A percentile compares a stretch with the other conserved stretches of the same genome.
Evolutionary conservation across 1,139 yeast species (phyloP).

Genomic region (Pichia sp.): DNA sequence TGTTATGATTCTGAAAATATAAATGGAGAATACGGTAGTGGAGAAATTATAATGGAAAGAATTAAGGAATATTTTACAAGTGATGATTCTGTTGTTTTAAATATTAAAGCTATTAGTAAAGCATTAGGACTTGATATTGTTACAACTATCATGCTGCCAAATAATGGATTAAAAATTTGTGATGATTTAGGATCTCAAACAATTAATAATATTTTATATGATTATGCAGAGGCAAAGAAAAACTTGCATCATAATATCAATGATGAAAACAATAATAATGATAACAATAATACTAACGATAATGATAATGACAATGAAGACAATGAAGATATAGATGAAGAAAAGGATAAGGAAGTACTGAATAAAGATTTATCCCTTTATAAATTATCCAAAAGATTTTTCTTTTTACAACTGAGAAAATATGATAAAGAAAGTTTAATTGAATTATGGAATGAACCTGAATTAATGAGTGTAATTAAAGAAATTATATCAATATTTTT

Average conservation of each 20-base stretch:
- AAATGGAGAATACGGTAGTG: conserved; percentile 1
- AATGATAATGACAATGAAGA: neutral
- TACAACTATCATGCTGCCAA: conserved; percentile 14
- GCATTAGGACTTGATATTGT: conserved; percentile 10
- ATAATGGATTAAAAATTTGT: conserved; percentile 14
- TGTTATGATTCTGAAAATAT: conserved; percentile 1
- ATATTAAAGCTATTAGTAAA: conserved; percentile 34
- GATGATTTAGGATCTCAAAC: conserved; percentile 3
- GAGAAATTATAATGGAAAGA: conserved; percentile 16
- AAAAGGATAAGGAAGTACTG: neutral
- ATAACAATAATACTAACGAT: neutral
- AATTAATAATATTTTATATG: conserved; percentile 7
- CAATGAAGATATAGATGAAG: neutral
- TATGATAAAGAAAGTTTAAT: conserved; percentile 71
- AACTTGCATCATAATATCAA: neutral
- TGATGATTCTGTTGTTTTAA: conserved; percentile 29
- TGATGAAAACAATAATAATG: neutral
- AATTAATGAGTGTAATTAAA: conserved; percentile 61
- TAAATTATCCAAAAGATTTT: conserved; percentile 44
- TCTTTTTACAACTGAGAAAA: conserved; percentile 59
- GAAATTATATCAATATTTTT: conserved; percentile 73
- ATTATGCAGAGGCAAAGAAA: conserved; percentile 4
- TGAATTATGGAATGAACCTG: conserved; percentile 80
- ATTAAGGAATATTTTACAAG: conserved; percentile 28
- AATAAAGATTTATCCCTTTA: conserved; percentile 21